Base-by-base conservation (phyloP, 805 yeast genomes). In the Wickerhamomyces rabaulensis region DNA sequence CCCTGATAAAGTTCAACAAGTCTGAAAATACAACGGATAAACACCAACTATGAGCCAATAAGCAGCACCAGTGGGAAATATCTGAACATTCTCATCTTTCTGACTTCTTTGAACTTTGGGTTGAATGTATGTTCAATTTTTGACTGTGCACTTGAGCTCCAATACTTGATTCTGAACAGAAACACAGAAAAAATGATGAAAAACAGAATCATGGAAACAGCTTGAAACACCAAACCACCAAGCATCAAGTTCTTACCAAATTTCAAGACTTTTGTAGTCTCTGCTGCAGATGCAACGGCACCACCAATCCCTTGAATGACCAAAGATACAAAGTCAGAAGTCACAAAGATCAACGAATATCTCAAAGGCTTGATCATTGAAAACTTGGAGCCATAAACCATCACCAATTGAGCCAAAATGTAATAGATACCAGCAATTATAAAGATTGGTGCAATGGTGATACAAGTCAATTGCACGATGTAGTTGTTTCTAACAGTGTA, bases 371-470 rank as follows among this genome's bases (percentile, higher is more conserved):
- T 69, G 25, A 78, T 49, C 4, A 66, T 25, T 0, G 90, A 80
- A 52, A 66, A 80, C 16, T 67, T 62, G 45, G 70, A 66, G 3
- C 88, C 87, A 56, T 79, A 80, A 2, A 87, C 61, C 45, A 82
- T 79, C 43, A 82, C 70, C 41, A 84, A 54, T 65, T 86, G 84
- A 6, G 86, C 89, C 48, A 88, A 66, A 44, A 81, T 69, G 56
- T 76, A 84, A 66, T 89, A 89, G 5, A 88, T 71, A 2, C 91
- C 95, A 4, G 85, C 96, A 87, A 86, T 84, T 40, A 86, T 68
- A 61, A 89, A 84, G 19, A 87, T 87, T 0, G 96, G 96, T 0
- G 88, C 91, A 5, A 38, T 16, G 3, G 36, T 33, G 16, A 33
- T 33, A 16, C 36, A n/a, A 3, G 36, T 33, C 4, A 10, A 9